phyloP scores from a whole-genome alignment of 2,329 filamentous ascomycete species.

The Aureobasidium sp. region DNA sequence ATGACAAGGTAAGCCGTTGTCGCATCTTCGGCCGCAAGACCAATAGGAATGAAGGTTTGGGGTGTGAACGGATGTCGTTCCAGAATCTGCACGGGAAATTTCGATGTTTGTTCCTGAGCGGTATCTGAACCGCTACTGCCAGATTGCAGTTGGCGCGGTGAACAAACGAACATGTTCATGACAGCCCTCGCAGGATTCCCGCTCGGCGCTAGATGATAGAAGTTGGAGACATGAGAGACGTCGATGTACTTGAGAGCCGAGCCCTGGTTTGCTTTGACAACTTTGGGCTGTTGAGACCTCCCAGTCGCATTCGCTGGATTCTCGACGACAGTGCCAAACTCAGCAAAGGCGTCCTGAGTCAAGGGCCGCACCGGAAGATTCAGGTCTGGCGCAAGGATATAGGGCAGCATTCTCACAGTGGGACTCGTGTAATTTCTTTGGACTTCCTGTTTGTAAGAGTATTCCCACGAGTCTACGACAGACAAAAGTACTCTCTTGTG shows the following conservation, averaged over 20 bases:
- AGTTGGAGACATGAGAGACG: conserved; percentile 64
- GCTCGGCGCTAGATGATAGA: conserved; percentile 60
- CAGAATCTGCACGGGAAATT: conserved; percentile 64
- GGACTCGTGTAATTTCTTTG: background rate
- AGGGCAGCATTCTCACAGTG: conserved; percentile 16
- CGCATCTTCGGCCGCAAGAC: conserved; percentile 40
- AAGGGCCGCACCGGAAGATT: conserved; percentile 56
- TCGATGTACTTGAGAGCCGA: conserved; percentile 79
- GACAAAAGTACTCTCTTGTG: background rate
- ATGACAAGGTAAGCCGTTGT: conserved; percentile 66
- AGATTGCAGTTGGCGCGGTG: conserved; percentile 49
- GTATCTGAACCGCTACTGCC: conserved; percentile 18
- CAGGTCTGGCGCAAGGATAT: conserved; percentile 32
- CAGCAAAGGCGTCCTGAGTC: conserved; percentile 58
- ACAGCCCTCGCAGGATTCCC: conserved; percentile 49
- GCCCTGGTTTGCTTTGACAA: conserved; percentile 69
- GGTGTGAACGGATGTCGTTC: conserved; percentile 91
- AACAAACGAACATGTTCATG: conserved; percentile 87
- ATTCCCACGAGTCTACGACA: background rate
- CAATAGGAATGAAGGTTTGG: conserved; percentile 83
- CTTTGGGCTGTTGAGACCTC: conserved; percentile 30
- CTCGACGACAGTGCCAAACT: conserved; percentile 75
- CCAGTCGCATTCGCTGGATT: conserved; percentile 44
- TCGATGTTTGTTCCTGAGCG: background rate
- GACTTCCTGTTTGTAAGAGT: background rate